A percentile compares a stretch with the other conserved stretches of the same genome.
Evolutionary conservation across 2,329 filamentous ascomycete species (phyloP).

Genomic region (Fusarium longipes): DNA sequence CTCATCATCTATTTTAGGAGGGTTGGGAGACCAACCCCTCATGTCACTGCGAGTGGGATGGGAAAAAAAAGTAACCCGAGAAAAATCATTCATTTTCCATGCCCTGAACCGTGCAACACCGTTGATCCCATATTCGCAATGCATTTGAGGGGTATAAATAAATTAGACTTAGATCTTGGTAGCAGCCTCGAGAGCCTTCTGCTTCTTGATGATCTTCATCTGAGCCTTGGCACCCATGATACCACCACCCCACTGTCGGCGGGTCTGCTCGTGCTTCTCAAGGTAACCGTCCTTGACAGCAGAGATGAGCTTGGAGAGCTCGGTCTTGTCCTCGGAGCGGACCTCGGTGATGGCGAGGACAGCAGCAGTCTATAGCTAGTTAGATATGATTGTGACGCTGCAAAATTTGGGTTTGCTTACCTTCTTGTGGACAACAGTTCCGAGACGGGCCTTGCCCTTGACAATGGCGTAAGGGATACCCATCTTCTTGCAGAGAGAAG

Average conservation of each 20-base stretch:
- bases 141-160: constrained; percentile 55
- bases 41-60: constrained; percentile 46
- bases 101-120: constrained; percentile 57
- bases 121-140: constrained; percentile 55
- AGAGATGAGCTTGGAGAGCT: constrained; percentile 95
- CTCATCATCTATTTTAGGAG: constrained; percentile 53
- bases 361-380: constrained; percentile 85
- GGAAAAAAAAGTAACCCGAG: constrained; percentile 50
- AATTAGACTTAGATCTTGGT: constrained; percentile 88
- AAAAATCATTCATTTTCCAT: constrained; percentile 58
- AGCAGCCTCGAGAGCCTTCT: constrained; percentile 91
- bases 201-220: constrained; percentile 81
- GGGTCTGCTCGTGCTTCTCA: constrained; percentile 91
- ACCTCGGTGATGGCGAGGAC: constrained; percentile 97
- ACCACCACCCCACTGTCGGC: constrained; percentile 98
- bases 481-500: constrained; percentile 99
- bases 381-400: constrained; percentile 37
- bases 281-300: constrained; percentile 98
- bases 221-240: constrained; percentile 98
- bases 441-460: constrained; percentile 99
- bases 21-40: constrained; percentile 44
- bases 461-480: constrained; percentile 98
- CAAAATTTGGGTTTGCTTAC: constrained; percentile 56
- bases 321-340: constrained; percentile 96
- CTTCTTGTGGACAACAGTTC: constrained; percentile 99